A percentile compares a stretch with the other conserved stretches of the same genome.
phyloP scores from a whole-genome alignment of 441 rosid species.

The Viola pubescens region DNA sequence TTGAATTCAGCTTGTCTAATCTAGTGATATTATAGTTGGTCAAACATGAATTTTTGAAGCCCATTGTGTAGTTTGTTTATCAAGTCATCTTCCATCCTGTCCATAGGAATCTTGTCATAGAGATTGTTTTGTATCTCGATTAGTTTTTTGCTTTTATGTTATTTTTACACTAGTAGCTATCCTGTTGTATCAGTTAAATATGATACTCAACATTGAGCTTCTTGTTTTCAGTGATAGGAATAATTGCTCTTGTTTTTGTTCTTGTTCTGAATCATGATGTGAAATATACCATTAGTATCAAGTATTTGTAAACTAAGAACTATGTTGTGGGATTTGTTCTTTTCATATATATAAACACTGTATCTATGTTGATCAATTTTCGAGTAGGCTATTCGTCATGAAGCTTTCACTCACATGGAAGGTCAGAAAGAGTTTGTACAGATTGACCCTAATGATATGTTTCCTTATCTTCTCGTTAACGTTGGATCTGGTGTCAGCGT shows the following conservation, averaged over 20 bases:
- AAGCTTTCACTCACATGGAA: constrained; percentile 95
- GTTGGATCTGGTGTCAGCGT: constrained; percentile 99
- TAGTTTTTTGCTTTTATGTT: too few species aligned
- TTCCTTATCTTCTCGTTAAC: constrained; percentile 97
- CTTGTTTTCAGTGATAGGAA: too few species aligned
- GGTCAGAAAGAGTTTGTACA: constrained; percentile 93
- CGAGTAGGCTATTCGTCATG: constrained; percentile 93
- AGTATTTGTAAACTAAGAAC: too few species aligned
- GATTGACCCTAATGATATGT: constrained; percentile 84
- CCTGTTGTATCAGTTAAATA: too few species aligned
- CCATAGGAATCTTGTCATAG: too few species aligned
- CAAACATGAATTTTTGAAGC: neutral
- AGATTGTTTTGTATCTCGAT: too few species aligned
- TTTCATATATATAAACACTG: neutral
- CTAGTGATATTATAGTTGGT: neutral
- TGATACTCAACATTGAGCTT: too few species aligned
- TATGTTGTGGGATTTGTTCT: neutral
- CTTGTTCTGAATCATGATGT: neutral
- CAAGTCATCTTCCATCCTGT: too few species aligned
- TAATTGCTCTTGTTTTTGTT: neutral
- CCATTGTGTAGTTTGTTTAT: too few species aligned
- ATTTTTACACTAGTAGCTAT: too few species aligned
- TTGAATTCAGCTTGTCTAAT: neutral
- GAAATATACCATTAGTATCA: too few species aligned
- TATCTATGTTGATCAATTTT: constrained; percentile 10